Base-by-base conservation (phyloP, 2,329 filamentous ascomycete genomes). In the Fusarium heterosporum region DNA sequence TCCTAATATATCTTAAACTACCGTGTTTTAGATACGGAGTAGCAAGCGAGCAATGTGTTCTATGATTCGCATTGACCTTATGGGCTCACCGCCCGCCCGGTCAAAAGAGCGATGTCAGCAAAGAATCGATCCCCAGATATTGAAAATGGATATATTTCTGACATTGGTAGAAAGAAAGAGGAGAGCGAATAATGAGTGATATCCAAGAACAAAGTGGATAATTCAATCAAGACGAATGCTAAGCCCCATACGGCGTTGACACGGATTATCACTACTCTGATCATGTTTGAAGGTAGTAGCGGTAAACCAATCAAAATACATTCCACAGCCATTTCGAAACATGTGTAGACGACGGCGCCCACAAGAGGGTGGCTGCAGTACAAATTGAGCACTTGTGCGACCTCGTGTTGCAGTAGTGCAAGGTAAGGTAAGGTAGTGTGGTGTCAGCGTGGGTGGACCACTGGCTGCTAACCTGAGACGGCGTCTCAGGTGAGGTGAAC, bases 401-500 rank as follows among this genome's bases (percentile, higher is more conserved):
- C 26, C 36, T 52, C 49, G 49, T 11, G 55, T 65, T 51, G 55
- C 58, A 65, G 47, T 58, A 63, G 63, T 41, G 56, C 39, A 39
- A 70, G 56, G 55, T 61, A 58, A 59, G 60, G 53, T 36, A 38
- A 70, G 56, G 55, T 61, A 59, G 62, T 65, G 64, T 59, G 62
- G 68, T 68, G 61, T 59, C 57, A 70, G 64, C 55, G 55, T 56
- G 64, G 59, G 70, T 64, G 68, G 61, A 64, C 64, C 64, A 70
- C 58, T 48, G 36, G 39, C 55, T 58, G 48, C 62, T 68, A 68
- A 77, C 75, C 75, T 77, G 75, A 77, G 75, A 77, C 75, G 50
- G 2, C 55, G 75, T 77, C 75, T 77, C 75, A 77, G 75, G 75
- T 77, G 70, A 74, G 66, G 58, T 72, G 62, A 71, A 64, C 34